Conservation (phyloP, 495 filamentous ascomycete species). For the Thermochaetoides thermophila region DNA sequence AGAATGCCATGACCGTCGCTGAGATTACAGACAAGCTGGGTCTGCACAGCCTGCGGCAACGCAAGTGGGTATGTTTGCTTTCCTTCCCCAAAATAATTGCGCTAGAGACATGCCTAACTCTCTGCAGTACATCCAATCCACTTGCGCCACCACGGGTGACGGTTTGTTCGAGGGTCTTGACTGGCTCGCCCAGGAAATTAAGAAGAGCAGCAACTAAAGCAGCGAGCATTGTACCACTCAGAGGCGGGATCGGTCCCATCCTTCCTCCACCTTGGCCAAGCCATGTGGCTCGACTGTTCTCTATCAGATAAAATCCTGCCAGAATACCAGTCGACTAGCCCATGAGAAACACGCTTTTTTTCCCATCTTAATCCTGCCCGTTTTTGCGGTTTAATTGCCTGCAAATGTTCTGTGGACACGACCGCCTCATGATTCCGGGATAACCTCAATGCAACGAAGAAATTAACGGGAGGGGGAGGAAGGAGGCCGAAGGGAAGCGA, state of each 20-base stretch:
- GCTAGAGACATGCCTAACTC: slow-evolving; percentile 11
- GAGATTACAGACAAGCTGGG: slow-evolving; percentile 99
- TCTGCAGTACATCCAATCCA: slow-evolving; percentile 94
- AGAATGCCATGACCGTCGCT: slow-evolving; percentile 99
- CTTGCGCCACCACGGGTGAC: slow-evolving; percentile 96
- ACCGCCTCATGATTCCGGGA: too few species aligned
- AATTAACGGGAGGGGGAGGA: too few species aligned
- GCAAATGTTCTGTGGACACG: too few species aligned
- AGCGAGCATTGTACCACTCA: too few species aligned
- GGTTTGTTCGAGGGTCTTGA: slow-evolving; percentile 99
- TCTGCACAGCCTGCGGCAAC: slow-evolving; percentile 93
- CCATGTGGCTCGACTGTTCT: slow-evolving; percentile 36
- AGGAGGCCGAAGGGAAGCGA: too few species aligned
- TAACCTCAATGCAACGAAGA: too few species aligned
- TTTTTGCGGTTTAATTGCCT: slow-evolving; percentile 24
- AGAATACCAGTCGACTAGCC: slow-evolving; percentile 36
- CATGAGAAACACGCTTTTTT: slow-evolving; percentile 29
- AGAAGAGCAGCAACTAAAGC: slow-evolving; percentile 75
- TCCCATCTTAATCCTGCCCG: too few species aligned
- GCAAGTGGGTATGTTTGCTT: slow-evolving; percentile 71
- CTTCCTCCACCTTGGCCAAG: slow-evolving; percentile 20
- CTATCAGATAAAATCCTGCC: slow-evolving; percentile 26
- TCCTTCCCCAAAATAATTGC: background rate
- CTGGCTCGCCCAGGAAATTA: slow-evolving; percentile 94
- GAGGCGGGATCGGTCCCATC: too few species aligned